phyloP scores from a whole-genome alignment of 2,329 filamentous ascomycete species.

The Coniochaeta ligniaria region DNA sequence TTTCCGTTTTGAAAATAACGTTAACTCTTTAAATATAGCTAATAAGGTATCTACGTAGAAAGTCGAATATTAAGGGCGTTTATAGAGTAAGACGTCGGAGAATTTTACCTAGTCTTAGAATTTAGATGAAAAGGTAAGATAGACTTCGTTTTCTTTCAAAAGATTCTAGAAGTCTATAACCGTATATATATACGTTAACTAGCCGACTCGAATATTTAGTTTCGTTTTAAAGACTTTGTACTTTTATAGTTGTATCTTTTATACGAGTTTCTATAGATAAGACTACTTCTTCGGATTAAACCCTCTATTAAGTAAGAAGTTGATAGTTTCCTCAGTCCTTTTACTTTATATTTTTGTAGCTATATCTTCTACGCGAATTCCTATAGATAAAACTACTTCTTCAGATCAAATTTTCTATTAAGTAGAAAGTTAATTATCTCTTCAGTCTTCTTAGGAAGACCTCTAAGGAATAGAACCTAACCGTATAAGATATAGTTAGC shows the following conservation, averaged over 20 bases:
- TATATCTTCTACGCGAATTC: too few species aligned
- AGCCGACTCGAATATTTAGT: conserved; percentile 52
- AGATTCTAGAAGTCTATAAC: conserved; percentile 58
- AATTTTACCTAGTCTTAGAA: conserved; percentile 48
- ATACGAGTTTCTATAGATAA: conserved; percentile 41
- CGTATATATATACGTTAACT: conserved; percentile 58
- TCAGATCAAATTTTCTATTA: too few species aligned
- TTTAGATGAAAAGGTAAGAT: conserved; percentile 60
- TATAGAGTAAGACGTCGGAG: conserved; percentile 45
- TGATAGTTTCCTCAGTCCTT: conserved; percentile 43
- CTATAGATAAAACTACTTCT: too few species aligned
- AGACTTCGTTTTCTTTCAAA: conserved; percentile 58
- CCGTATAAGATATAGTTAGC: conserved; percentile 30
- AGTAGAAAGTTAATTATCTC: too few species aligned
- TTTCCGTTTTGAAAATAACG: conserved; percentile 49
- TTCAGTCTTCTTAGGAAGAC: conserved; percentile 42
- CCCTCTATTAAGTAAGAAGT: conserved; percentile 49
- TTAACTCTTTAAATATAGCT: conserved; percentile 67
- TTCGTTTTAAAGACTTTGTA: conserved; percentile 46
- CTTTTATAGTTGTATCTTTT: conserved; percentile 38
- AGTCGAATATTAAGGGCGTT: conserved; percentile 62
- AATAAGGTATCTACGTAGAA: conserved; percentile 59
- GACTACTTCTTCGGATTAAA: conserved; percentile 44
- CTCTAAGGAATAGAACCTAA: conserved; percentile 35
- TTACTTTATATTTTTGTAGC: too few species aligned